Evolutionary conservation across 306 rosid species (phyloP).

Genomic region (Cicer chorassanicum): DNA sequence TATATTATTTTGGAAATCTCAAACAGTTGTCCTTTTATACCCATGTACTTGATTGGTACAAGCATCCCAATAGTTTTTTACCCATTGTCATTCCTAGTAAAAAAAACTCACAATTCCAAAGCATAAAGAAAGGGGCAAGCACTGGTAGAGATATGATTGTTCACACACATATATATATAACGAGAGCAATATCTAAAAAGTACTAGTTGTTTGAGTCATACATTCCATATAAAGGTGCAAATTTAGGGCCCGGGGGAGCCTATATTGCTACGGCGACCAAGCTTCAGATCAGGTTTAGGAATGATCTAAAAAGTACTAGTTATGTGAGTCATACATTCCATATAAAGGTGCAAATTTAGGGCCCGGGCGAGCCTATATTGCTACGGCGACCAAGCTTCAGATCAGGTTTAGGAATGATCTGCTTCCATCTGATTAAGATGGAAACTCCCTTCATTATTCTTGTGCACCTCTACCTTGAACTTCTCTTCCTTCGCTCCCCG

Average conservation of each 20-base stretch:
- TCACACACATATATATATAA: background rate
- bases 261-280: slow-evolving; percentile 12
- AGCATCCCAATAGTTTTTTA: background rate
- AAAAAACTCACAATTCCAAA: background rate
- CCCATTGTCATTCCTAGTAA: background rate
- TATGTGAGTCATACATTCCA: slow-evolving; percentile 29
- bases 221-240: background rate
- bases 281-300: slow-evolving; percentile 1
- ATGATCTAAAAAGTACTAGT: slow-evolving; percentile 10
- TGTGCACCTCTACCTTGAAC: slow-evolving; percentile 67
- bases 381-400: slow-evolving; percentile 19
- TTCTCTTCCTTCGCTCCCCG: slow-evolving; percentile 71
- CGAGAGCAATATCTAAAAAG: slow-evolving; percentile 8
- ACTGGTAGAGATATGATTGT: background rate
- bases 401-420: slow-evolving; percentile 50
- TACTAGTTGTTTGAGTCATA: slow-evolving; percentile 31
- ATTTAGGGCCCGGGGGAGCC: slow-evolving; percentile 32
- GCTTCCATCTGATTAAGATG: slow-evolving; percentile 64
- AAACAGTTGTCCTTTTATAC: background rate
- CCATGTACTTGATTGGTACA: background rate
- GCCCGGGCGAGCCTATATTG: slow-evolving; percentile 32
- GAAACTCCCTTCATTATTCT: slow-evolving; percentile 66
- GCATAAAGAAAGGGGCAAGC: slow-evolving; percentile 3
- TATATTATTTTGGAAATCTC: no score
- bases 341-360: slow-evolving; percentile 1